phyloP scores from a whole-genome alignment of 768 basidiomycete species.

The Tricholoma bakamatsutake region DNA sequence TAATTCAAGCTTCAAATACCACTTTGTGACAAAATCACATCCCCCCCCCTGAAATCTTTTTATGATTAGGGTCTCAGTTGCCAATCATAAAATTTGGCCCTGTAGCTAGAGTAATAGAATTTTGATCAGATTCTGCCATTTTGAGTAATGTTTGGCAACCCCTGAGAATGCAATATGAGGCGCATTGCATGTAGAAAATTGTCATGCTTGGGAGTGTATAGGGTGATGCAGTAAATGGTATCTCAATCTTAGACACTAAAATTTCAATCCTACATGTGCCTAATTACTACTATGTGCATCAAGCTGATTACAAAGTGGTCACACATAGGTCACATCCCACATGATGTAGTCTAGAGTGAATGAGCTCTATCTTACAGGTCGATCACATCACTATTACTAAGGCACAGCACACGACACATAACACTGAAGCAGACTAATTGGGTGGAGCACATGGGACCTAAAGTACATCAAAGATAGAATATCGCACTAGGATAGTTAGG shows the following conservation, averaged over 20 bases:
- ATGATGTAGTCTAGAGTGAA: no score
- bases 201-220: not conserved
- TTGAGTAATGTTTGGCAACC: not conserved
- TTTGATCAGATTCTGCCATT: not conserved
- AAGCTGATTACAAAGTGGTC: no score
- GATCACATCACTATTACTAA: no score
- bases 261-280: not conserved
- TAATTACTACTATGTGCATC: no score
- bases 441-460: no score
- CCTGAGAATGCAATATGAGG: not conserved
- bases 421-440: no score
- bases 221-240: not conserved
- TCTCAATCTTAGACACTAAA: not conserved
- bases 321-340: no score
- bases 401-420: no score
- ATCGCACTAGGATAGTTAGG: no score
- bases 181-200: not conserved
- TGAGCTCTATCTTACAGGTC: no score
- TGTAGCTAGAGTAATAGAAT: not conserved
- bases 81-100: not conserved
- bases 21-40: not conserved
- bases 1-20: not conserved
- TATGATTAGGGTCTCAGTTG: not conserved
- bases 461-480: no score
- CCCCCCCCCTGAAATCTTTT: not conserved